Percentiles rank a stretch among this genome's conserved stretches.
These are phyloP conservation scores for Mortierella sp. DNA, from an alignment of 371 early-diverging fungal species.

Conservation along the genomic window DNA sequence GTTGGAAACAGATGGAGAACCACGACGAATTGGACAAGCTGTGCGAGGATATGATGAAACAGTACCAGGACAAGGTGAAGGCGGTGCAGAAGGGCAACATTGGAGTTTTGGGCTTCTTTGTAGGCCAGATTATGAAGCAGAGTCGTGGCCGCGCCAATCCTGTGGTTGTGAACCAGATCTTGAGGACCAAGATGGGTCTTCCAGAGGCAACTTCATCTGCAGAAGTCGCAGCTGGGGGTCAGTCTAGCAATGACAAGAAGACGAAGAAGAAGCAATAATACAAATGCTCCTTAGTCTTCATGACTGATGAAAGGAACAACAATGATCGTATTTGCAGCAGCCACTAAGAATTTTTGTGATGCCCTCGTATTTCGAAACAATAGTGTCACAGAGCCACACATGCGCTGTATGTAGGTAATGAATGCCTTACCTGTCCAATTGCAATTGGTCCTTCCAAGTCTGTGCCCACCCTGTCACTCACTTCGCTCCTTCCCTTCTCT, in stretches of 20 bases:
- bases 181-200: conserved; percentile 27
- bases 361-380: neutral
- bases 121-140: conserved; percentile 49
- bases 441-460: neutral
- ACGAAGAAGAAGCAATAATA: neutral
- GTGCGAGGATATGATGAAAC: conserved; percentile 65
- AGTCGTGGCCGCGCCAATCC: conserved; percentile 50
- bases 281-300: neutral
- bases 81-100: conserved; percentile 59
- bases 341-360: neutral
- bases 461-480: neutral
- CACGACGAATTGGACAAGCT: conserved; percentile 62
- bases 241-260: conserved; percentile 5
- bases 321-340: neutral
- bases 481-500: neutral
- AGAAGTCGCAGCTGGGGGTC: neutral
- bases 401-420: neutral
- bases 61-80: conserved; percentile 72
- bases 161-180: conserved; percentile 31
- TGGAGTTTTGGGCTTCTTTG: conserved; percentile 43
- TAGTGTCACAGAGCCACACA: neutral
- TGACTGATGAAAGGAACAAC: neutral
- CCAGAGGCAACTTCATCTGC: neutral
- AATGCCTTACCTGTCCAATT: neutral
- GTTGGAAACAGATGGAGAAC: conserved; percentile 79